Conservation (phyloP, 768 basidiomycete species). For the Suillus subluteus region DNA sequence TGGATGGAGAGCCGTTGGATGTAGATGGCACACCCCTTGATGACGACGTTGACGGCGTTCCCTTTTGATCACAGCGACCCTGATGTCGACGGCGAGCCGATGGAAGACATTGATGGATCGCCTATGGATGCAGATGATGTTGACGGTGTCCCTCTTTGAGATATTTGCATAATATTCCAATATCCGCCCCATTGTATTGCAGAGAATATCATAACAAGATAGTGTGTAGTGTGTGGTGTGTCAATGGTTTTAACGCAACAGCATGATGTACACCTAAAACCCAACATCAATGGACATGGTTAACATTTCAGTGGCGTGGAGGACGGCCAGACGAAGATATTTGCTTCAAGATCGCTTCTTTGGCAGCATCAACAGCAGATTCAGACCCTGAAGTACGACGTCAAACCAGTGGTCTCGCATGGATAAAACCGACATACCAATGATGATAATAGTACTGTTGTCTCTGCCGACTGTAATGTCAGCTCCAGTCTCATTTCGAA, state of each 20-base stretch:
- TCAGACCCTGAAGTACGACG: constrained; percentile 57
- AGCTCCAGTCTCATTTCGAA: constrained; percentile 87
- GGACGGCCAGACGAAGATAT: constrained; percentile 32
- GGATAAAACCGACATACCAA: constrained; percentile 55
- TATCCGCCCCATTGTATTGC: constrained; percentile 5
- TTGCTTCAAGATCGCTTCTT: constrained; percentile 74
- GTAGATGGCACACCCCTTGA: constrained; percentile 41
- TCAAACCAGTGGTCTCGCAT: constrained; percentile 14
- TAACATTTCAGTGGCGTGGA: constrained; percentile 3
- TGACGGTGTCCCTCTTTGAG: constrained; percentile 17
- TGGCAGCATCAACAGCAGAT: constrained; percentile 69
- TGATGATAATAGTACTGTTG: constrained; percentile 83
- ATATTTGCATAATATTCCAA: not conserved
- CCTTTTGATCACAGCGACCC: constrained; percentile 32
- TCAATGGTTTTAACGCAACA: not conserved
- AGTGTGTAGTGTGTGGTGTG: constrained; percentile 3
- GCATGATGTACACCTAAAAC: not conserved
- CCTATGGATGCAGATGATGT: constrained; percentile 35
- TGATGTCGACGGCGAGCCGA: constrained; percentile 30
- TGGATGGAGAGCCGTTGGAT: constrained; percentile 50
- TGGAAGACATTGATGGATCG: constrained; percentile 43
- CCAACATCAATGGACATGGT: not conserved
- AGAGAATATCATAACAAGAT: constrained; percentile 5
- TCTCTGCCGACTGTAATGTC: constrained; percentile 92
- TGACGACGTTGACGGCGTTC: constrained; percentile 42